These are phyloP conservation scores for Syzygium syzygioides DNA, from an alignment of 441 rosid species.

Conservation along the genomic window DNA sequence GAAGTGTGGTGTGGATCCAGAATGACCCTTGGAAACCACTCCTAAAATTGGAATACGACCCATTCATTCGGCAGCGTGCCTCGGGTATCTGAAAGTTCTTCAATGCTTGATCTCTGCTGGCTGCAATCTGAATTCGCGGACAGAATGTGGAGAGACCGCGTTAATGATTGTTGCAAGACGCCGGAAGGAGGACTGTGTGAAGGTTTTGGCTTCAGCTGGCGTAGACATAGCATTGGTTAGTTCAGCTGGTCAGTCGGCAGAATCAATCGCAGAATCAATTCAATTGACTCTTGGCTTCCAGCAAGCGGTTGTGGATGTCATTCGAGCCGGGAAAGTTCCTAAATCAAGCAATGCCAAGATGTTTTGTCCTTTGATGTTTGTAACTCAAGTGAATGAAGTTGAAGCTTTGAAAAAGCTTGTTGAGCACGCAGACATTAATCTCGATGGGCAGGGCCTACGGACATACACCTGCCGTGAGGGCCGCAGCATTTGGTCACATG, in stretches of 20 bases:
- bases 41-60: slow-evolving; percentile 17
- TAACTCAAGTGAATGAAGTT: neutral
- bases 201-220: slow-evolving; percentile 22
- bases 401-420: neutral
- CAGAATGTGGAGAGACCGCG: slow-evolving; percentile 30
- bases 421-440: neutral
- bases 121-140: slow-evolving; percentile 23
- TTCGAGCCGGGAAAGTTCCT: neutral
- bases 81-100: slow-evolving; percentile 18
- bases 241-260: slow-evolving; percentile 22
- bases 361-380: neutral
- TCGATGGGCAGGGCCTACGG: neutral
- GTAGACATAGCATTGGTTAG: slow-evolving; percentile 28
- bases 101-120: slow-evolving; percentile 16
- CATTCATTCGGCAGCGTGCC: slow-evolving; percentile 28
- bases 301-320: neutral
- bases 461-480: neutral
- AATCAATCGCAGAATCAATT: slow-evolving; percentile 19
- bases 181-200: slow-evolving; percentile 20
- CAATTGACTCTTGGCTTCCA: neutral
- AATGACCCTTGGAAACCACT: slow-evolving; percentile 18
- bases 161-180: slow-evolving; percentile 29
- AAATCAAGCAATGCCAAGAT: neutral
- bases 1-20: slow-evolving; percentile 23
- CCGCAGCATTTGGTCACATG: neutral